phyloP scores from a whole-genome alignment of 306 rosid genomes.

The Spatholobus suberectus region DNA sequence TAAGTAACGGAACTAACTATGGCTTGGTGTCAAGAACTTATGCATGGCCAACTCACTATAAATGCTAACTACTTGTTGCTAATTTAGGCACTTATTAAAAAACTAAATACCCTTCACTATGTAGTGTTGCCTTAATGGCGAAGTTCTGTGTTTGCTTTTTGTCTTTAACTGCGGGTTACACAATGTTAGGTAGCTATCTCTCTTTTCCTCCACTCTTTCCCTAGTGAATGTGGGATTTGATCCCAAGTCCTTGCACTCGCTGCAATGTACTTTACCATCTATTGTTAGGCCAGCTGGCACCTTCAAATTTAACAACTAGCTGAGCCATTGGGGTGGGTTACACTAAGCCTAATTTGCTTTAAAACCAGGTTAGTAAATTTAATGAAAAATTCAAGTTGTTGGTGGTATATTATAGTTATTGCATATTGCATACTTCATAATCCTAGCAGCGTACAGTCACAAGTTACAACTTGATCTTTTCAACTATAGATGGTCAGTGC shows the following conservation, averaged over 20 bases:
- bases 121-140: constrained; percentile 1
- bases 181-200: neutral
- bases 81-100: neutral
- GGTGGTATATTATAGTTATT: neutral
- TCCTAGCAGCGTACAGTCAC: constrained; percentile 1
- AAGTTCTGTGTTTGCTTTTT: neutral
- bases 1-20: constrained; percentile 12
- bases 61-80: neutral
- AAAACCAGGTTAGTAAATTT: neutral
- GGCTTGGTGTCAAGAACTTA: constrained; percentile 5
- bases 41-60: constrained; percentile 21
- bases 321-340: neutral
- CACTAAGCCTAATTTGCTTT: neutral
- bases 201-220: neutral
- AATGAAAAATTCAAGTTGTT: neutral
- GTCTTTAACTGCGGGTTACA: neutral
- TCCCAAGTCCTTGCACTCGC: neutral
- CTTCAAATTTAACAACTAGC: constrained; percentile 3
- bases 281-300: neutral
- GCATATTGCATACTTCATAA: neutral
- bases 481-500: constrained; percentile 14
- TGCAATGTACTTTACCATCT: neutral
- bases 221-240: constrained; percentile 2
- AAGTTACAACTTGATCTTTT: constrained; percentile 20
- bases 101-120: constrained; percentile 17